Percentiles rank a stretch among this genome's conserved stretches.
phyloP scores from a whole-genome alignment of 495 filamentous ascomycete species.

The Venustampulla echinocandica region DNA sequence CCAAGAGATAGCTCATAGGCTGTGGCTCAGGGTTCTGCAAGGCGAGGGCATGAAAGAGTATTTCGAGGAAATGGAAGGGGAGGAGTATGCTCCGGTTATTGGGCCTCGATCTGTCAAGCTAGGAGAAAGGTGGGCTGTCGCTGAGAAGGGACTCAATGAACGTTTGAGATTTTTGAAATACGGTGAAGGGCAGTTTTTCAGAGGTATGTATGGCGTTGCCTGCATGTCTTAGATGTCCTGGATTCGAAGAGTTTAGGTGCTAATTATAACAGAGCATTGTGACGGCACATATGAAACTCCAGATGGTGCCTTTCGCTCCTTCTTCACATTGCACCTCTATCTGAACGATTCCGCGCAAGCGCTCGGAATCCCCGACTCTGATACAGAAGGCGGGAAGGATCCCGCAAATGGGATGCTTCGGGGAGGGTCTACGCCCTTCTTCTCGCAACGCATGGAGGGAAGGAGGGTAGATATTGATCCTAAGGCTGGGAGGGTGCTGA shows the following conservation, averaged over 20 bases:
- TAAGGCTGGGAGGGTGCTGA: constrained; percentile 59
- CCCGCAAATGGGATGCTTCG: constrained; percentile 29
- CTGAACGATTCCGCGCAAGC: constrained; percentile 54
- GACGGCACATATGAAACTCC: constrained; percentile 60
- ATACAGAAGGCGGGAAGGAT: neutral
- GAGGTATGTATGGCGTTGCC: constrained; percentile 35
- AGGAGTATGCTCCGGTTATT: constrained; percentile 5
- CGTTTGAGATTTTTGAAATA: constrained; percentile 76
- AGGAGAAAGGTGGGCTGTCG: constrained; percentile 44
- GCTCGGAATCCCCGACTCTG: constrained; percentile 19
- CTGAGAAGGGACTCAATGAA: constrained; percentile 54
- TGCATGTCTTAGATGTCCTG: neutral
- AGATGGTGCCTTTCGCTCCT: constrained; percentile 48
- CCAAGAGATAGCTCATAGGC: constrained; percentile 46
- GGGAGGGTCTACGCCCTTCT: constrained; percentile 61
- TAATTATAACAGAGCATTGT: constrained; percentile 49
- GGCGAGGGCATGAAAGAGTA: constrained; percentile 20
- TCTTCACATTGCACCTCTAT: constrained; percentile 78
- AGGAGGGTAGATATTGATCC: constrained; percentile 55
- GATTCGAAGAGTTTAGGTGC: neutral
- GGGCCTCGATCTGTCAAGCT: constrained; percentile 1
- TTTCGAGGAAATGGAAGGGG: constrained; percentile 11
- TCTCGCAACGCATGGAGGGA: constrained; percentile 34
- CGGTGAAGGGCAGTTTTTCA: constrained; percentile 66
- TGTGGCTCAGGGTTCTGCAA: constrained; percentile 44